Percentiles rank a stretch among this genome's conserved stretches.
phyloP scores from a whole-genome alignment of 805 yeast species.

The Clavispora asparagi region DNA sequence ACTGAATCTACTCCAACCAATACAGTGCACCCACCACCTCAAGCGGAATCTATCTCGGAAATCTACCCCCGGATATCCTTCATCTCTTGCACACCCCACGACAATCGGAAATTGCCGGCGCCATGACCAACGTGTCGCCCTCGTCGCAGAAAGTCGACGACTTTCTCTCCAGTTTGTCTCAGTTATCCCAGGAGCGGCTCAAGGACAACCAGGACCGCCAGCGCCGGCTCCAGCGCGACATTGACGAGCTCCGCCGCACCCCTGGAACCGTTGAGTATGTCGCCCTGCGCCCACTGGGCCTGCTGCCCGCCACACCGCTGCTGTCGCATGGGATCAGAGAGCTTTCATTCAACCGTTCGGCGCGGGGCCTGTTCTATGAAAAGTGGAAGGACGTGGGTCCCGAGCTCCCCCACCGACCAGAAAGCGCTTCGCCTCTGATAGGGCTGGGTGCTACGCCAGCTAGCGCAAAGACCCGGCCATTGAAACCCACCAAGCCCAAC shows the following conservation, averaged over 20 bases:
- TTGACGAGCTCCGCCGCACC: constrained; percentile 17
- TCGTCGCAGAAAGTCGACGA: constrained; percentile 33
- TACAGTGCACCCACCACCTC: too few relatives aligned
- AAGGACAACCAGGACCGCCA: constrained; percentile 32
- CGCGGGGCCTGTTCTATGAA: constrained; percentile 3
- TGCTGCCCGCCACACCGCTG: background rate
- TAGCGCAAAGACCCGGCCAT: constrained; percentile 6
- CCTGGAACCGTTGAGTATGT: background rate
- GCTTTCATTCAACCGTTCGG: constrained; percentile 15
- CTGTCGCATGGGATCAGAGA: constrained; percentile 6
- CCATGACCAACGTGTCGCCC: constrained; percentile 21
- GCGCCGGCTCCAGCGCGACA: constrained; percentile 26
- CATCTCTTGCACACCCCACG: too few relatives aligned
- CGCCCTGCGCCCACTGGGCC: background rate
- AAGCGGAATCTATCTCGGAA: too few relatives aligned
- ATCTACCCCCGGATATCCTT: too few relatives aligned
- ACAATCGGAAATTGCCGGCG: too few relatives aligned
- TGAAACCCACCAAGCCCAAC: background rate
- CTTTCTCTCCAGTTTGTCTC: constrained; percentile 31
- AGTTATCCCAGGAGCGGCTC: constrained; percentile 30
- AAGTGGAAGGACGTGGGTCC: constrained; percentile 4
- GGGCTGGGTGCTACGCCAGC: constrained; percentile 8
- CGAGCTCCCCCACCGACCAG: constrained; percentile 1
- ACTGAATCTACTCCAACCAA: too few relatives aligned
- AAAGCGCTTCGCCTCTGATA: constrained; percentile 2